Percentiles rank a stretch among this genome's conserved stretches.
phyloP scores from a whole-genome alignment of 1,284 basidiomycete genomes.

The Inonotus hispidus region DNA sequence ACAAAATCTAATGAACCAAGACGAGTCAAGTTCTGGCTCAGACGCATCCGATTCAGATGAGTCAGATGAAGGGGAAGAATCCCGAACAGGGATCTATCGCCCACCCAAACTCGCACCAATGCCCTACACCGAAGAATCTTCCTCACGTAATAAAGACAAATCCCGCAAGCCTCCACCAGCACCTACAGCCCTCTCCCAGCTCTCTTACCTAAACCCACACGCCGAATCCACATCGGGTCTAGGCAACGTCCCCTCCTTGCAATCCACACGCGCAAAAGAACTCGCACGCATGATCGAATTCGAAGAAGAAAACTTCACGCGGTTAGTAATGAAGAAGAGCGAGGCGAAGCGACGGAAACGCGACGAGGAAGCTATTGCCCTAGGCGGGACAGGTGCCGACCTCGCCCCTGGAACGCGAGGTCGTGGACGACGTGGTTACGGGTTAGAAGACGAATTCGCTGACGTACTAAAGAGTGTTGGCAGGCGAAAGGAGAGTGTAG shows the following conservation, averaged over 20 bases:
- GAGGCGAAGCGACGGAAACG: constrained; percentile 72
- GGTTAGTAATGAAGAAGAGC: constrained; percentile 88
- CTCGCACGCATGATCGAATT: constrained; percentile 84
- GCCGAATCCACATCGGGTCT: constrained; percentile 78
- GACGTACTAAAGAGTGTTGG: constrained; percentile 66
- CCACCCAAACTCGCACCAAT: constrained; percentile 91
- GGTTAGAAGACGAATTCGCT: constrained; percentile 79
- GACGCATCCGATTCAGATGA: constrained; percentile 29
- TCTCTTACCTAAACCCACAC: constrained; percentile 64
- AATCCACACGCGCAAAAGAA: constrained; percentile 67
- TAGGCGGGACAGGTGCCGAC: constrained; percentile 62
- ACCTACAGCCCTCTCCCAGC: constrained; percentile 67
- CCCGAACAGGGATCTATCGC: constrained; percentile 66
- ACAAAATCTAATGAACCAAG: constrained; percentile 47
- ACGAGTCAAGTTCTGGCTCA: constrained; percentile 30
- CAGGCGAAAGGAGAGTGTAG: constrained; percentile 37
- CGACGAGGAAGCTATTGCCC: constrained; percentile 89
- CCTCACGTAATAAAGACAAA: constrained; percentile 37
- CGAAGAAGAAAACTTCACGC: constrained; percentile 95
- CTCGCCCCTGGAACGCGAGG: constrained; percentile 36
- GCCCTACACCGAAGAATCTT: constrained; percentile 72
- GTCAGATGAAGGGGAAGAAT: constrained; percentile 27
- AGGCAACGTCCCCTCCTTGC: constrained; percentile 52
- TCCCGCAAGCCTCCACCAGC: constrained; percentile 47
- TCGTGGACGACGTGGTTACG: constrained; percentile 59